Conservation (phyloP, 768 basidiomycete genomes). For the Jaapia argillacea region DNA sequence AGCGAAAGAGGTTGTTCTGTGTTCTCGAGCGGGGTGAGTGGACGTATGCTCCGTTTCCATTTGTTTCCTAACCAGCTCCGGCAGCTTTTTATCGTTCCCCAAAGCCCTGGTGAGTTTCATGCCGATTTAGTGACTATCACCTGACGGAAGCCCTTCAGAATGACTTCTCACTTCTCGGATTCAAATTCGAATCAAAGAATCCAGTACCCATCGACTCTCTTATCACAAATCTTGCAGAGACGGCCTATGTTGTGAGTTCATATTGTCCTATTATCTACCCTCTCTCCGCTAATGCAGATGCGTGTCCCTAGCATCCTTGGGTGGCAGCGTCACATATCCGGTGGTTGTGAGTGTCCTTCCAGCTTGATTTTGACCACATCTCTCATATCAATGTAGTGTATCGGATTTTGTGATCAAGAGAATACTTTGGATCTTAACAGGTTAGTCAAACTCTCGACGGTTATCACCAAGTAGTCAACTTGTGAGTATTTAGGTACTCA, state of each 20-base stretch:
- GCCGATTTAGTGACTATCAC: neutral
- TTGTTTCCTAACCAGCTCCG: neutral
- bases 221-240: slow-evolving; percentile 51
- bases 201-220: slow-evolving; percentile 35
- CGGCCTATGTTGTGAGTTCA: slow-evolving; percentile 34
- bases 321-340: slow-evolving; percentile 41
- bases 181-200: slow-evolving; percentile 28
- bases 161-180: slow-evolving; percentile 45
- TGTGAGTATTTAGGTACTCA: slow-evolving; percentile 33
- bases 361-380: neutral
- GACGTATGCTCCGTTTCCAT: neutral
- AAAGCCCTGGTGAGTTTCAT: slow-evolving; percentile 33
- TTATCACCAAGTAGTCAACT: slow-evolving; percentile 16
- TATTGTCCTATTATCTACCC: no score
- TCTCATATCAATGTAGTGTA: slow-evolving; percentile 16
- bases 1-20: slow-evolving; percentile 41
- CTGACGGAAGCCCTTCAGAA: slow-evolving; percentile 22
- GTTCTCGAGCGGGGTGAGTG: slow-evolving; percentile 36
- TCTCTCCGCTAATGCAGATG: neutral
- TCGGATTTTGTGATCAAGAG: slow-evolving; percentile 51
- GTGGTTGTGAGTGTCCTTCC: slow-evolving; percentile 36
- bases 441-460: slow-evolving; percentile 13
- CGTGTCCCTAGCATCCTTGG: slow-evolving; percentile 40
- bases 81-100: slow-evolving; percentile 47
- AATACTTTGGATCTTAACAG: slow-evolving; percentile 52